Evolutionary conservation across 352 stramenopile genomes (phyloP).

Genomic region (Lagenidium giganteum): DNA sequence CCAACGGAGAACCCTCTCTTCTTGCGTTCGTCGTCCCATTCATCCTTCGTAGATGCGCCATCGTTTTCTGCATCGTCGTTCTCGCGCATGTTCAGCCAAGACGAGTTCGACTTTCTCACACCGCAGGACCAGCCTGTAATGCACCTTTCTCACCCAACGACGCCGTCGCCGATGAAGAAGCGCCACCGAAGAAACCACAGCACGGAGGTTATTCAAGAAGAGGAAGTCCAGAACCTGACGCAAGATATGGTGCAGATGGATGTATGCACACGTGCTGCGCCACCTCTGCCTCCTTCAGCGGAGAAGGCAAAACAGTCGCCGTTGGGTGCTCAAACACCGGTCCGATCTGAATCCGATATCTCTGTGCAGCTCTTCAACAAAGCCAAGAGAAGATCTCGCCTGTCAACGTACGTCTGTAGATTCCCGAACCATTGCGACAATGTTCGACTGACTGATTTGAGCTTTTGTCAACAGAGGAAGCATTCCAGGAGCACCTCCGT

Average conservation of each 20-base stretch:
- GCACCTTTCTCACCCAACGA: slow-evolving; percentile 75
- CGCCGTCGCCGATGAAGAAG: slow-evolving; percentile 80
- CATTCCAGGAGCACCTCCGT: too few relatives aligned
- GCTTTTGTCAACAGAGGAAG: too few relatives aligned
- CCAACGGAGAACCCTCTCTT: background rate
- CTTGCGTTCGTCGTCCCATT: slow-evolving; percentile 26
- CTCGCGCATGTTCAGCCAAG: slow-evolving; percentile 67
- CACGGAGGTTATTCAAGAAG: slow-evolving; percentile 38
- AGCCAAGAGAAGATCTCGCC: slow-evolving; percentile 20
- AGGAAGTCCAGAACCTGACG: slow-evolving; percentile 65
- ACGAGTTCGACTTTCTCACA: slow-evolving; percentile 84
- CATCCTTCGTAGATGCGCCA: slow-evolving; percentile 13
- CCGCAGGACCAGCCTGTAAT: slow-evolving; percentile 79
- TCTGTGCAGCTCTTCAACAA: too few relatives aligned
- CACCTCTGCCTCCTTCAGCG: too few relatives aligned
- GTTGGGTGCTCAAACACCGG: too few relatives aligned
- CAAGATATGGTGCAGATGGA: slow-evolving; percentile 80
- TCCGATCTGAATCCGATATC: too few relatives aligned
- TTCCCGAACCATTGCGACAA: too few relatives aligned
- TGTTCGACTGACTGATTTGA: too few relatives aligned
- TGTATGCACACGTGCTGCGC: slow-evolving; percentile 18
- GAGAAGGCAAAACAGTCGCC: slow-evolving; percentile 17
- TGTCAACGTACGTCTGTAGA: slow-evolving; percentile 26
- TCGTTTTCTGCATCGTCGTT: slow-evolving; percentile 17
- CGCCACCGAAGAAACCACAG: slow-evolving; percentile 34